Base-by-base conservation (phyloP, 164 flowering plant genomes). In the Litsea cubeba region DNA sequence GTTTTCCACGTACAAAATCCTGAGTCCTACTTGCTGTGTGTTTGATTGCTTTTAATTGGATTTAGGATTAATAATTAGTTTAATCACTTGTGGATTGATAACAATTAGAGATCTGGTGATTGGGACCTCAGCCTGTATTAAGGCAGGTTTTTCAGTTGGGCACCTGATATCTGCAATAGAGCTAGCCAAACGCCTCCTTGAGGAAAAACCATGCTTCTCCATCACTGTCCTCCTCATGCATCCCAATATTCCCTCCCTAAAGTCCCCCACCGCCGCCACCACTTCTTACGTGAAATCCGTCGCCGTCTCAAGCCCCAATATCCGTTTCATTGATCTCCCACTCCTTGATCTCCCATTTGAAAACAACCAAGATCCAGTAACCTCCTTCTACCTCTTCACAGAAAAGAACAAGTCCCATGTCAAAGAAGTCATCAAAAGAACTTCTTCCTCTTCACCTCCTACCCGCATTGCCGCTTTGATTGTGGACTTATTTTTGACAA, bases 401-500 rank as follows among this genome's bases (percentile, higher is more conserved):
- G 24, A 60, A 60, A 17, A 22, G 23, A 5, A 40, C 11, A 1
- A 76, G 26, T 49, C 69, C n/a, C 26, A 24, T 12, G 40, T 79
- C 46, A 40, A 8, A 14, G 22, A 57, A 12, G 17, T 69, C 35
- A 3, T 60, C 23, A 22, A 20, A 60, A 17, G 24, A 60, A 60
- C 10, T 5, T 40, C 11, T 40, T 3, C 0, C 8, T 35, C 46
- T 35, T 35, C 65, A 5, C 25, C 51, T 2, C 35, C 32, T 1
- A 24, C 28, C 18, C 75, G 1, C 5, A 14, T 76, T 40, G 74
- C 71, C 0, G 82, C 75, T 3, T 70, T 76, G 28, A 71, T 79
- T 23, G 2, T 71, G 24, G 82, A 76, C 58, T 32, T 83, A 50
- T 79, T 83, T 62, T 82, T 76, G 32, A 69, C 80, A 3, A 26